Evolutionary conservation across 2,329 filamentous ascomycete species (phyloP).

Genomic region (Hypoxylon sp.): DNA sequence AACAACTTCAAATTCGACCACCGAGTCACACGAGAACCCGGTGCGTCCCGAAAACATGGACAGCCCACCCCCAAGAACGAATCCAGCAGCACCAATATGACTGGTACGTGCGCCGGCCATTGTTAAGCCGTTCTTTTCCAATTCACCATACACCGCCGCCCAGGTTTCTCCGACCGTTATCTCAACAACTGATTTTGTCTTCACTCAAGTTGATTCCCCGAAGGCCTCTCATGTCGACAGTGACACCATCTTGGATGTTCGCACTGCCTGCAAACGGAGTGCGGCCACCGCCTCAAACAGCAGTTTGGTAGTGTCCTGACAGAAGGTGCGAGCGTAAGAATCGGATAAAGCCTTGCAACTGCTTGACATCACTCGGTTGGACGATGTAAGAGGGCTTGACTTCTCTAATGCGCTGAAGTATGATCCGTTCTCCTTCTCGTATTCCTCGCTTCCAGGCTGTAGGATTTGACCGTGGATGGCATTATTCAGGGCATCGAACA

Average conservation of each 20-base stretch:
- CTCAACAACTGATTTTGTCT: constrained; percentile 25
- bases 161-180: constrained; percentile 38
- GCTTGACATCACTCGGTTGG: constrained; percentile 22
- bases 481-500: constrained; percentile 6
- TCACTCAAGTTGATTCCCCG: constrained; percentile 32
- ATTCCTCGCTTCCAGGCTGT: constrained; percentile 41
- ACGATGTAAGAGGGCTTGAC: constrained; percentile 38
- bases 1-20: constrained; percentile 38
- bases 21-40: constrained; percentile 42
- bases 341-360: constrained; percentile 31
- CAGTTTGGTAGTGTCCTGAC: constrained; percentile 25
- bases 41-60: constrained; percentile 25
- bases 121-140: constrained; percentile 34
- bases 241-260: constrained; percentile 40
- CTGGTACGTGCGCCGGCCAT: constrained; percentile 30
- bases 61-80: constrained; percentile 31
- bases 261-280: constrained; percentile 35
- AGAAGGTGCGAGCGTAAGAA: constrained; percentile 32
- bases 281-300: constrained; percentile 36
- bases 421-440: constrained; percentile 34
- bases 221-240: constrained; percentile 37
- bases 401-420: constrained; percentile 44
- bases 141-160: constrained; percentile 30
- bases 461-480: constrained; percentile 18
- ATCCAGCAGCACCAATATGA: constrained; percentile 32